Evolutionary conservation across 2,329 filamentous ascomycete genomes (phyloP), one percentile per base, ranked within the genome.

Genomic region (Leptodontidium sp.): DNA sequence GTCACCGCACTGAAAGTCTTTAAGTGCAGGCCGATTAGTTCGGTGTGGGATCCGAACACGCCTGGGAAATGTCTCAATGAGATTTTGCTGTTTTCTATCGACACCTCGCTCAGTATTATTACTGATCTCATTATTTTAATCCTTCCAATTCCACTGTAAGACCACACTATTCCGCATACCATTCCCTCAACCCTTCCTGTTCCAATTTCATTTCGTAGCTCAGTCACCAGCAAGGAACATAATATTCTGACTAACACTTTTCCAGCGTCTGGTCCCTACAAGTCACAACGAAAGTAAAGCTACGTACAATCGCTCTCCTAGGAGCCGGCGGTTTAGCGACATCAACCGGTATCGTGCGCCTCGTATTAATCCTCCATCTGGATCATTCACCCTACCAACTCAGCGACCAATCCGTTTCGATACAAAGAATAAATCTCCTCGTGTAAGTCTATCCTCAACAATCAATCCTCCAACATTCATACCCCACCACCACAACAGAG

Each of bases 131-230:
- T 61, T 4, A 47, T 61, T 17, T 17, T 61, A 7, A 9, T 61
- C 9, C 38, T 47, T 6, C 58, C 58, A 21, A 61, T 61, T 2
- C 58, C 58, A 17, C 38, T 61, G 43, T 61, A 55, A 17, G 52
- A 4, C 4, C 24, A 24, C 9, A 8, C 7, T 11, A 12, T 40
- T 12, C 7, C 38, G 2, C 8, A 6, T 11, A 12, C 38, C 38
- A 9, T 40, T 40, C 38, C 9, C 38, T 9, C 5, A 35, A 5
- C 9, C 9, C 32, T 9, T 35, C 32, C 32, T 35, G 24, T 24
- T n/a, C 47, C 21, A 21, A 50, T 21, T 12, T 53, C 26, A 53
- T 14, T 4, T 9, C 17, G 26, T 5, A 6, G 26, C 12, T 32
- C 26, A 17, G 15, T n/a, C 29, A 6, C 29, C 3, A 6, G 29